Conservation (phyloP, 768 basidiomycete genomes). For the Pisolithus albus region DNA sequence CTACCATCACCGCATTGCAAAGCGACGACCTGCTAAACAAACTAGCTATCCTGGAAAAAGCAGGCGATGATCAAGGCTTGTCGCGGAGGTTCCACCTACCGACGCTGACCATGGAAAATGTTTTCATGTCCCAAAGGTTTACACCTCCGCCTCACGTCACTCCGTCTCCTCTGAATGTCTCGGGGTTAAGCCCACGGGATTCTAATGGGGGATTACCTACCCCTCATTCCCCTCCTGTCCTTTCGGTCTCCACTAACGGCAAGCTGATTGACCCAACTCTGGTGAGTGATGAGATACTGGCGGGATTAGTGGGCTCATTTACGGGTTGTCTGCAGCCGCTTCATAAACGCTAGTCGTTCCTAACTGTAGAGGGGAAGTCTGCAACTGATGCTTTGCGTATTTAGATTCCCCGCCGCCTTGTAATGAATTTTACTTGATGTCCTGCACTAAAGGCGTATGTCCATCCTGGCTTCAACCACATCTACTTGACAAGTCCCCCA, state of each 20-base stretch:
- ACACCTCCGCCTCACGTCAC: conserved; percentile 29
- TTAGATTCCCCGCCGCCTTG: conserved; percentile 78
- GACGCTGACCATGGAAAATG: conserved; percentile 44
- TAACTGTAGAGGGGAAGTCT: neutral
- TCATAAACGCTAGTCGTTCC: conserved; percentile 58
- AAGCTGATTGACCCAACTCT: conserved; percentile 55
- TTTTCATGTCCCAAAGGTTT: conserved; percentile 34
- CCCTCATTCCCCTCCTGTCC: conserved; percentile 52
- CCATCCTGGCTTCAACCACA: neutral
- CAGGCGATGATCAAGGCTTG: conserved; percentile 36
- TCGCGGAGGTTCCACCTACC: conserved; percentile 46
- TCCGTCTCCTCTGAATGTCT: conserved; percentile 42
- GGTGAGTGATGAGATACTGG: conserved; percentile 31
- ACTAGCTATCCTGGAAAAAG: conserved; percentile 53
- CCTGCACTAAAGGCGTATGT: conserved; percentile 70
- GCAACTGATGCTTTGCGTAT: conserved; percentile 6
- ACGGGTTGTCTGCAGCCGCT: conserved; percentile 44
- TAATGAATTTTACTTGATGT: conserved; percentile 80
- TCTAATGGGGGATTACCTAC: conserved; percentile 59
- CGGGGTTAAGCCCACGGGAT: conserved; percentile 33
- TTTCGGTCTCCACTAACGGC: conserved; percentile 19
- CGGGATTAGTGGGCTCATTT: conserved; percentile 1
- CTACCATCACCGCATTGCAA: conserved; percentile 51
- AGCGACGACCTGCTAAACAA: conserved; percentile 60
- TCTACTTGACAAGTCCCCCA: conserved; percentile 22